Evolutionary conservation across 495 filamentous ascomycete genomes (phyloP).

Genomic region (Thermochaetoides thermophila): DNA sequence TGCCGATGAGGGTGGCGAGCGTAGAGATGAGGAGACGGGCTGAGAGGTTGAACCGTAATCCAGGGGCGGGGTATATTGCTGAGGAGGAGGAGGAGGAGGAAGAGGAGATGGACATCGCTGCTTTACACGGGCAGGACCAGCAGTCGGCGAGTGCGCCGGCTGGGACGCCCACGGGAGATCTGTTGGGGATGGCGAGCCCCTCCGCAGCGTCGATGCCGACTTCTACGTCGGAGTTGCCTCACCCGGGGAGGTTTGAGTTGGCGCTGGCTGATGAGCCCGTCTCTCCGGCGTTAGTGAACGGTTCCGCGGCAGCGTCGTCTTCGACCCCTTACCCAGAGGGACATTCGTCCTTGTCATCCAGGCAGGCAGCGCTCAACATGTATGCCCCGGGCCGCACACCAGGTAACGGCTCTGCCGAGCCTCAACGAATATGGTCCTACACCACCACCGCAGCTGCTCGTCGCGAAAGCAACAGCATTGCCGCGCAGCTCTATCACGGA

Average conservation of each 20-base stretch:
- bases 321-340: conserved; percentile 8
- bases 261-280: conserved; percentile 13
- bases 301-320: conserved; percentile 5
- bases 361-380: too few relatives aligned
- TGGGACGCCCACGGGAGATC: conserved; percentile 35
- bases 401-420: too few relatives aligned
- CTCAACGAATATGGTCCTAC: too few relatives aligned
- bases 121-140: conserved; percentile 26
- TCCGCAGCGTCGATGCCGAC: too few relatives aligned
- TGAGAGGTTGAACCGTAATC: too few relatives aligned
- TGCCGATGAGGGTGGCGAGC: conserved; percentile 70
- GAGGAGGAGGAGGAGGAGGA: conserved; percentile 14
- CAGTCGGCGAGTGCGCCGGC: conserved; percentile 25
- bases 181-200: conserved; percentile 51
- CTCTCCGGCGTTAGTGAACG: not conserved
- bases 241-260: conserved; percentile 76
- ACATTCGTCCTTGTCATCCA: conserved; percentile 23
- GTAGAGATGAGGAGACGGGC: conserved; percentile 55
- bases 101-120: conserved; percentile 20
- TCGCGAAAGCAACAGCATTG: conserved; percentile 26
- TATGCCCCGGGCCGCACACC: conserved; percentile 28
- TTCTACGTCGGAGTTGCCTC: conserved; percentile 71
- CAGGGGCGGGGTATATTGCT: too few relatives aligned
- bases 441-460: conserved; percentile 22
- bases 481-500: conserved; percentile 25